Base-by-base conservation (phyloP, 495 filamentous ascomycete species). In the Parathielavia hyrcaniae region DNA sequence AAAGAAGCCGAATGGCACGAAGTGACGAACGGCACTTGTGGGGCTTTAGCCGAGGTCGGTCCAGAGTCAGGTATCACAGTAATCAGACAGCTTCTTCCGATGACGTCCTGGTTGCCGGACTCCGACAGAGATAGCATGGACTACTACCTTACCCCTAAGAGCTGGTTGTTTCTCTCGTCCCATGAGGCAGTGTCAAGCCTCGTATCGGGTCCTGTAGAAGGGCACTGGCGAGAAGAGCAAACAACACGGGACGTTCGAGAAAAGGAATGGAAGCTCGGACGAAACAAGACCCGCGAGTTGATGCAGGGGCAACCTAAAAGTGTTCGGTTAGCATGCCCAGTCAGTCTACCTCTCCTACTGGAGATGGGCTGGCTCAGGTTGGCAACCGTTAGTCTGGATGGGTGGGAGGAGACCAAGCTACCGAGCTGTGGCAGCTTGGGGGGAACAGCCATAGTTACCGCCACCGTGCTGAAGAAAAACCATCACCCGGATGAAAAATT, bases 191-290 rank as follows among this genome's bases (percentile, higher is more conserved):
- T 30, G 26, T 30, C 26, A 9, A 40, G 49, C 55, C 58, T 55
- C 58, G 58, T 59, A 61, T 61, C 59, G 53, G 23, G 19, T 7
- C 44, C 52, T 61, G 55, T 50, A 39, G 55, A 45, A 54, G 47
- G 57, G 41, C 23, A 50, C 48, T 48, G 47, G 46, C 23, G 35
- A 5, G 16, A 39, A 2, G 22, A 38, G 6, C 2, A 36, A 19
- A 47, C 30, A 38, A 22, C 12, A 34, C 52, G 40, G 60, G 56
- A 51, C 52, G 48, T 50, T 54, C 55, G 59, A 56, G 56, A 62
- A 50, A 48, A 35, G 58, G 34, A 54, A 54, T 54, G 35, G 51
- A 32, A 41, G 34, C 32, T 59, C 34, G 17, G 51, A 54, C 51
- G 36, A 55, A 49, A 2, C 26, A 43, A 53, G 50, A 60, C 44